Evolutionary conservation across 176 grass and related monocot genomes (phyloP).

Genomic region (Rhynchospora pubera): DNA sequence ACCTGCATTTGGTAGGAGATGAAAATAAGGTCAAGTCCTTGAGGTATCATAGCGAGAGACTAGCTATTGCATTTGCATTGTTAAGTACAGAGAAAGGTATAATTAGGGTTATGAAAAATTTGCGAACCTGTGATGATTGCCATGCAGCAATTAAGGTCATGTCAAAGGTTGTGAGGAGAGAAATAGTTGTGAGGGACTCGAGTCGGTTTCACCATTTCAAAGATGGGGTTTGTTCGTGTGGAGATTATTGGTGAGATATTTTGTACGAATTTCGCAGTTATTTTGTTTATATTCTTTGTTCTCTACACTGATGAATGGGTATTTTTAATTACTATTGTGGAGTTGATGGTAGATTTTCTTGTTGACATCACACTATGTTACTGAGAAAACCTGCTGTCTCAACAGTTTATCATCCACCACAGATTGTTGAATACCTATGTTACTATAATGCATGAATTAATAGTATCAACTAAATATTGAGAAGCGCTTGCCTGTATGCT

Average conservation of each 20-base stretch:
- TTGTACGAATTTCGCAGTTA: background rate
- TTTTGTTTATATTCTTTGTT: background rate
- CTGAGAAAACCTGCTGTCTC: no score
- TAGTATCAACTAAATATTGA: no score
- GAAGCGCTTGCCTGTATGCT: no score
- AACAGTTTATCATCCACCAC: no score
- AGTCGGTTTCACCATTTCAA: conserved; percentile 78
- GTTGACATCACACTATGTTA: no score
- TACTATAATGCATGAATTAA: no score
- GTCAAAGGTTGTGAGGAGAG: conserved; percentile 58
- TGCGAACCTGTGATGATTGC: conserved; percentile 52
- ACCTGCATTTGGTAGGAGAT: conserved; percentile 69
- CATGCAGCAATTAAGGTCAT: conserved; percentile 68
- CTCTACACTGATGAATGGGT: background rate
- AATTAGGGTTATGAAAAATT: conserved; percentile 75
- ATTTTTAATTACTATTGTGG: background rate
- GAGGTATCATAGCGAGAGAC: conserved; percentile 75
- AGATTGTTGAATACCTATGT: no score
- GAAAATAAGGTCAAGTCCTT: conserved; percentile 64
- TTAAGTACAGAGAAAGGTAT: conserved; percentile 48
- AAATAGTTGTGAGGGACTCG: conserved; percentile 65
- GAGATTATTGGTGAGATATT: conserved; percentile 57
- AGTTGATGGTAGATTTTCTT: no score
- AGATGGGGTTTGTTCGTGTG: conserved; percentile 63
- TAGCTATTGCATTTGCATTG: conserved; percentile 72